A percentile compares a stretch with the other conserved stretches of the same genome.
phyloP scores from a whole-genome alignment of 2,329 filamentous ascomycete species.

The Cercospora citrullina region DNA sequence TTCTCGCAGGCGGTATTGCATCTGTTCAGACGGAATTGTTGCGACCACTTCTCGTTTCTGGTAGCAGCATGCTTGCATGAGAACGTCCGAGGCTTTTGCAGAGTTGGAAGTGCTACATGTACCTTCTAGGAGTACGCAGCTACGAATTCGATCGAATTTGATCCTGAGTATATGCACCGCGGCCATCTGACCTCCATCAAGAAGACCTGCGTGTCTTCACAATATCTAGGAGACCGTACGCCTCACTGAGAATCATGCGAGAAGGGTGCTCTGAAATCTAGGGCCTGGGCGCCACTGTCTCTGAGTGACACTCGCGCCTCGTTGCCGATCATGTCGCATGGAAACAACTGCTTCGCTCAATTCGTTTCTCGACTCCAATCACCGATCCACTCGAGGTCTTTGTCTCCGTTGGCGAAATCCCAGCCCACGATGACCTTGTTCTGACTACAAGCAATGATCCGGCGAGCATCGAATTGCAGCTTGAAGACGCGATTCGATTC shows the following conservation, averaged over 20 bases:
- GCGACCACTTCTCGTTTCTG: background rate
- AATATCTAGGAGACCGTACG: background rate
- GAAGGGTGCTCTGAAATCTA: background rate
- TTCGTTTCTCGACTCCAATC: constrained; percentile 38
- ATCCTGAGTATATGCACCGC: background rate
- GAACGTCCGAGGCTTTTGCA: background rate
- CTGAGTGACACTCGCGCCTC: background rate
- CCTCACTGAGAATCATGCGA: background rate
- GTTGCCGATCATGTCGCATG: background rate
- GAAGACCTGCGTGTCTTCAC: background rate
- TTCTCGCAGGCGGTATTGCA: background rate
- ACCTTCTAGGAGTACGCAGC: background rate
- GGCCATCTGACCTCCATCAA: background rate
- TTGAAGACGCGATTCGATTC: constrained; percentile 77
- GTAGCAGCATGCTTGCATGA: background rate
- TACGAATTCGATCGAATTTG: background rate
- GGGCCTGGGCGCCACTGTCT: background rate
- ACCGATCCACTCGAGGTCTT: constrained; percentile 52
- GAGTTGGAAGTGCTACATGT: background rate
- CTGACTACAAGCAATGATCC: constrained; percentile 93
- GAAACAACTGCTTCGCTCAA: constrained; percentile 8
- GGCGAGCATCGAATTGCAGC: constrained; percentile 88
- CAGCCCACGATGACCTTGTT: constrained; percentile 90
- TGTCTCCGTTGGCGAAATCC: constrained; percentile 91
- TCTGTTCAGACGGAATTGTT: background rate